phyloP scores from a whole-genome alignment of 208 protist genomes.

The Leptomonas seymouri region DNA sequence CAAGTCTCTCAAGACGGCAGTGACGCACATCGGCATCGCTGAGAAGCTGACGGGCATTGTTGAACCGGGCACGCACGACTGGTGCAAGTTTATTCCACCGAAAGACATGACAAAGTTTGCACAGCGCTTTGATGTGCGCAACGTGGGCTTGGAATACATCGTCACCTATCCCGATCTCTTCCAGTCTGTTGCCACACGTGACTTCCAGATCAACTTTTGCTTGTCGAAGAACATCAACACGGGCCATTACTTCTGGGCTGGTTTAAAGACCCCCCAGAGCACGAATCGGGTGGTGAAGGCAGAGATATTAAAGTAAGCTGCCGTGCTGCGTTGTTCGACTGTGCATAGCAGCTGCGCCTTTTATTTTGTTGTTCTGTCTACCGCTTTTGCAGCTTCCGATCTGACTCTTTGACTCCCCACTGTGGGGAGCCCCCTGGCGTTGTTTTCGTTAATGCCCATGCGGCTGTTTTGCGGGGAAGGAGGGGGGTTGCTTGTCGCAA shows the following conservation, averaged over 20 bases:
- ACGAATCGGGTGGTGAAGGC: slow-evolving; percentile 1
- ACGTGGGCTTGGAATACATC: slow-evolving; percentile 77
- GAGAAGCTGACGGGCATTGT: slow-evolving; percentile 89
- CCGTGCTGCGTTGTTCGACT: neutral
- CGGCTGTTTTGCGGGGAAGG: too few species aligned
- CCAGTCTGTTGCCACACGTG: slow-evolving; percentile 51
- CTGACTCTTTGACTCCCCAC: neutral
- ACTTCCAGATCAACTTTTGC: slow-evolving; percentile 72
- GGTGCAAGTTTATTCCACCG: slow-evolving; percentile 90
- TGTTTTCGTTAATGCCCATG: too few species aligned
- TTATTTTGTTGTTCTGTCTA: neutral
- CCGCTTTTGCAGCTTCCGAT: neutral
- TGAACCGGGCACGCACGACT: slow-evolving; percentile 90
- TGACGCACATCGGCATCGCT: slow-evolving; percentile 80
- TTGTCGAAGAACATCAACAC: slow-evolving; percentile 66
- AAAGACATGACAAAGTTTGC: slow-evolving; percentile 67
- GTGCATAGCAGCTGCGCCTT: neutral
- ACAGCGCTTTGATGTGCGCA: slow-evolving; percentile 46
- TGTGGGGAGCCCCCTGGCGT: neutral
- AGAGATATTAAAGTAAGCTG: slow-evolving; percentile 4
- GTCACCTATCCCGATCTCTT: slow-evolving; percentile 68
- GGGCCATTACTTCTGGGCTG: slow-evolving; percentile 87
- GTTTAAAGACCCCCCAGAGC: slow-evolving; percentile 43
- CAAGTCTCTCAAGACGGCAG: slow-evolving; percentile 74
- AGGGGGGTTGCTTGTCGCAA: too few species aligned